Conservation (phyloP, 768 basidiomycete genomes). For the Floccularia luteovirens region DNA sequence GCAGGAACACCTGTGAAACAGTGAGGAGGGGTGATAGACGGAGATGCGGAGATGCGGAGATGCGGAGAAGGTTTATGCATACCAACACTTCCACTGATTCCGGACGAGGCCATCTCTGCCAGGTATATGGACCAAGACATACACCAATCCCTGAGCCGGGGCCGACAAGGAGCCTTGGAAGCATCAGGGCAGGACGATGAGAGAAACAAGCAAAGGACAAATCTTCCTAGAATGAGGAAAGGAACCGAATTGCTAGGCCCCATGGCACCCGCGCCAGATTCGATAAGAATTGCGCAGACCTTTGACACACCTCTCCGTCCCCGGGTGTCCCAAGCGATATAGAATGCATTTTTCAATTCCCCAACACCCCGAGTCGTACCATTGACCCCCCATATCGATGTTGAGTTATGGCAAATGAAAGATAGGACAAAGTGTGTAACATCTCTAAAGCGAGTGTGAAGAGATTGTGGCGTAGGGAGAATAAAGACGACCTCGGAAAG, state of each 20-base stretch:
- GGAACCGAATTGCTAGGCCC: constrained; percentile 48
- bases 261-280: constrained; percentile 60
- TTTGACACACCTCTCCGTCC: constrained; percentile 67
- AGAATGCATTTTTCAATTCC: constrained; percentile 71
- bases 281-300: constrained; percentile 46
- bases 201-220: constrained; percentile 10
- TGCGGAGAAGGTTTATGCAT: constrained; percentile 8
- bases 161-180: constrained; percentile 54
- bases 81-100: constrained; percentile 73
- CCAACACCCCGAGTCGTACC: constrained; percentile 50
- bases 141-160: constrained; percentile 65
- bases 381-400: constrained; percentile 74
- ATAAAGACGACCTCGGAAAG: constrained; percentile 49
- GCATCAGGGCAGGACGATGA: constrained; percentile 1
- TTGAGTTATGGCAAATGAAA: constrained; percentile 72
- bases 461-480: constrained; percentile 24
- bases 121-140: constrained; percentile 82
- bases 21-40: too few relatives aligned
- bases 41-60: too few relatives aligned
- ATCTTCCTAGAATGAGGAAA: constrained; percentile 62
- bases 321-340: constrained; percentile 66
- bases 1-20: constrained; percentile 66
- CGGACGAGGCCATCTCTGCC: constrained; percentile 75
- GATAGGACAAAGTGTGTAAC: constrained; percentile 51
- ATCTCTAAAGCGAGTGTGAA: constrained; percentile 44